Conservation (phyloP, 768 basidiomycete genomes). For the Boletellus sp. region DNA sequence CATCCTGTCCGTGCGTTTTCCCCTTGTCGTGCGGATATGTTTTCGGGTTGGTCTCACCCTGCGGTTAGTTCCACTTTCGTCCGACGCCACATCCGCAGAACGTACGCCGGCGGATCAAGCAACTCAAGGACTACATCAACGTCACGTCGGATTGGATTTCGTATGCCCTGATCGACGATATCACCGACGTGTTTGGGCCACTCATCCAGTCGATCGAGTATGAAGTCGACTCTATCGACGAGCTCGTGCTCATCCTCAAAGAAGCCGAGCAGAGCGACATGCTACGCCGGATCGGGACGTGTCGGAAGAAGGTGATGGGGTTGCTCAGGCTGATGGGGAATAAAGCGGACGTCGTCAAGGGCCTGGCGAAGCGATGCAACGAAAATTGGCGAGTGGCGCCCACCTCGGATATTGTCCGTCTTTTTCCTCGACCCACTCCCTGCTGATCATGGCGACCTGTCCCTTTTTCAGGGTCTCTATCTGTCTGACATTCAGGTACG, state of each 20-base stretch:
- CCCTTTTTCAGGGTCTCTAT: conserved; percentile 69
- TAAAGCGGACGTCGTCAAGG: conserved; percentile 99
- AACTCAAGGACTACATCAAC: conserved; percentile 97
- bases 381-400: conserved; percentile 99
- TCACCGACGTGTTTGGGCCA: conserved; percentile 98
- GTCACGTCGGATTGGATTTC: conserved; percentile 99
- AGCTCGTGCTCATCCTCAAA: conserved; percentile 93
- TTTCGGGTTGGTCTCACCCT: not conserved
- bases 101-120: conserved; percentile 96
- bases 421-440: not conserved
- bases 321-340: conserved; percentile 95
- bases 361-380: conserved; percentile 95
- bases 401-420: conserved; percentile 87
- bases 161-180: conserved; percentile 98
- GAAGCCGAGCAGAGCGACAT: conserved; percentile 80
- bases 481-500: conserved; percentile 87
- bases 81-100: conserved; percentile 98
- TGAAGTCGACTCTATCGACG: conserved; percentile 98
- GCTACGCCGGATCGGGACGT: conserved; percentile 94
- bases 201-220: conserved; percentile 98
- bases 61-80: conserved; percentile 88
- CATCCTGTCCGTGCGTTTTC: conserved; percentile 73
- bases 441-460: not conserved
- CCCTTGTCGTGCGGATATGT: not conserved
- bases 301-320: conserved; percentile 99